Percentiles rank a stretch among this genome's conserved stretches.
Evolutionary conservation across 1,284 basidiomycete genomes (phyloP).

Genomic region (Pseudozyma thailandica): DNA sequence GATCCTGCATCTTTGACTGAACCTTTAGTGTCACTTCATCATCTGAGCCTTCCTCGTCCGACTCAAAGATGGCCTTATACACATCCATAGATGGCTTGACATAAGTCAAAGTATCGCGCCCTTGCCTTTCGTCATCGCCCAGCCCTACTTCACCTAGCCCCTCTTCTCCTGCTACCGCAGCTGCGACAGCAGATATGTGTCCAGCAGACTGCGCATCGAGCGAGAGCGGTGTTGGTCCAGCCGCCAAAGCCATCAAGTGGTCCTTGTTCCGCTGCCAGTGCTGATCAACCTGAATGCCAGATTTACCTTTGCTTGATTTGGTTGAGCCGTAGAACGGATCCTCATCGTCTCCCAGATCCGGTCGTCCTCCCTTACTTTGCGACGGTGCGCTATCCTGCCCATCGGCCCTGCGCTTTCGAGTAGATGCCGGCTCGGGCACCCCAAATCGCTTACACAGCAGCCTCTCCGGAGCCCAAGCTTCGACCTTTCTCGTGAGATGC

Average conservation of each 20-base stretch:
- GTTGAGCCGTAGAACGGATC: constrained; percentile 30
- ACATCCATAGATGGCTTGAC: constrained; percentile 87
- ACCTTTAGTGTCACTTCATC: constrained; percentile 73
- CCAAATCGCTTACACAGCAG: constrained; percentile 94
- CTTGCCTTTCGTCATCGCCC: constrained; percentile 89
- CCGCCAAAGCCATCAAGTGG: constrained; percentile 26
- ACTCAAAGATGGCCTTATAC: constrained; percentile 77
- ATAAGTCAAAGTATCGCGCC: constrained; percentile 85
- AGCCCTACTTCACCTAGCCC: constrained; percentile 73
- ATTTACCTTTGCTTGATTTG: constrained; percentile 7
- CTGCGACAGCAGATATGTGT: not conserved
- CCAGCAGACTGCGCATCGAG: constrained; percentile 28
- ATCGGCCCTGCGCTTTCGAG: constrained; percentile 11
- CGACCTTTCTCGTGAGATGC: constrained; percentile 79
- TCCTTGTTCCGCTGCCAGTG: constrained; percentile 43
- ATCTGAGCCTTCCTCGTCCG: constrained; percentile 82
- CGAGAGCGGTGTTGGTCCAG: constrained; percentile 36
- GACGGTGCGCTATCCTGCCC: not conserved
- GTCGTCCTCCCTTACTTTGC: not conserved
- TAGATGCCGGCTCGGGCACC: constrained; percentile 77
- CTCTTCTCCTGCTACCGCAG: not conserved
- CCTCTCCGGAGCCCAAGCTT: constrained; percentile 80
- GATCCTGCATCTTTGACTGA: constrained; percentile 30
- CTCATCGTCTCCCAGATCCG: constrained; percentile 12
- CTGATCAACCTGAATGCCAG: constrained; percentile 14